Base-by-base conservation (phyloP, 768 basidiomycete species). In the Porphyrellus cyaneotinctus region DNA sequence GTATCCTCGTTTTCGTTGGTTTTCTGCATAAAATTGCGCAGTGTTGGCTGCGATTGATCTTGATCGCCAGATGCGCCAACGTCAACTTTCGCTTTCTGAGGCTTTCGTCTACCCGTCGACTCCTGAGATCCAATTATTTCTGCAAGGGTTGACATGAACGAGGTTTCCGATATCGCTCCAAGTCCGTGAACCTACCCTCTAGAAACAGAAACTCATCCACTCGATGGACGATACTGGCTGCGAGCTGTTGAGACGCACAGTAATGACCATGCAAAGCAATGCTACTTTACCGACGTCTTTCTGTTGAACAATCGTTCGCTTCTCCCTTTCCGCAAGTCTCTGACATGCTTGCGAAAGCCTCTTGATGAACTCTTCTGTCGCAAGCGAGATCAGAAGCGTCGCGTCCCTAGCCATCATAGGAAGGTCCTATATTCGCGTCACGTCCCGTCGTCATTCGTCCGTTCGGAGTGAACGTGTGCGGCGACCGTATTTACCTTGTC, bases 311-410 rank as follows among this genome's bases (percentile, higher is more conserved):
- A 84, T 92, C 26, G 81, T 68, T 54, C 92, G 73, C 58, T 82
- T 85, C 56, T 93, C 90, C 47, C 81, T 72, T 52, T 80, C 77
- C 6, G 92, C 89, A 14, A 83, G 77, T 47, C 73, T 78, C 57
- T 88, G 83, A n/a, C 80, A 81, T 7, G 88, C 86, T 51, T 86
- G 81, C 30, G 80, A 78, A 26, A 95, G 71, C 45, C 84, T 78
- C 66, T 81, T 84, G 47, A 95, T 85, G 58, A 95, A 95, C 67
- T 91, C 87, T 70, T 95, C 93, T 50, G 93, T 85, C 6, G 91
- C 91, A 24, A 91, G 72, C 20, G 88, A 83, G 42, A 95, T 85
- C 56, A 92, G 70, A 58, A 91, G 83, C 0, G 82, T 79, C 22
- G 90, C 91, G 48, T 95, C 92, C 64, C 76, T 84, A 12, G 85